Conservation (phyloP, 192 early-diverging fungal genomes). For the Ambispora gerdemannii region DNA sequence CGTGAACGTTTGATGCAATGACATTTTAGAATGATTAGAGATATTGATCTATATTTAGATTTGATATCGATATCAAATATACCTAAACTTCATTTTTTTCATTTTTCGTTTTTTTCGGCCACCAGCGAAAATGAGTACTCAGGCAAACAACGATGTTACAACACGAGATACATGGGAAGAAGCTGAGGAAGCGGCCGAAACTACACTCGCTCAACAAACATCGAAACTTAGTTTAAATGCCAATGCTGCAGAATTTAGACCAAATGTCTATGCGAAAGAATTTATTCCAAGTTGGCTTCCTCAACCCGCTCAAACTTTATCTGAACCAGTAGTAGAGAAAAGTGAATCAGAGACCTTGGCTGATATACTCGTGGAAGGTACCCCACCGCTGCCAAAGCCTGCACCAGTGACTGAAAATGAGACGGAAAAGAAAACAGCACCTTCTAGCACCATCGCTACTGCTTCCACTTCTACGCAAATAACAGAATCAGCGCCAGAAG, state of each 20-base stretch:
- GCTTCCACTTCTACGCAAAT: slow-evolving; percentile 34
- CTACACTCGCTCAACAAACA: slow-evolving; percentile 39
- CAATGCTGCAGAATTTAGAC: slow-evolving; percentile 63
- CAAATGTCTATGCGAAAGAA: slow-evolving; percentile 61
- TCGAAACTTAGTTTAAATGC: slow-evolving; percentile 60
- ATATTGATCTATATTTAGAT: too few relatives aligned
- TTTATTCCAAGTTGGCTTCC: slow-evolving; percentile 70
- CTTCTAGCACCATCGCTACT: slow-evolving; percentile 25
- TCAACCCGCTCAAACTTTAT: slow-evolving; percentile 21
- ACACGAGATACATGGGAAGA: slow-evolving; percentile 32
- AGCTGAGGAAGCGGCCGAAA: slow-evolving; percentile 6
- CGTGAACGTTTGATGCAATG: too few relatives aligned
- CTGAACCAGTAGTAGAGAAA: slow-evolving; percentile 35
- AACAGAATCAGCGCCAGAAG: slow-evolving; percentile 38
- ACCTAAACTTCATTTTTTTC: too few relatives aligned
- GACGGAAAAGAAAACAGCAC: slow-evolving; percentile 27
- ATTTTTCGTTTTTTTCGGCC: too few relatives aligned
- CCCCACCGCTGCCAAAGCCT: slow-evolving; percentile 29
- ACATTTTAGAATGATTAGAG: too few relatives aligned
- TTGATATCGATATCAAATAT: too few relatives aligned
- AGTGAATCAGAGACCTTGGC: slow-evolving; percentile 8
- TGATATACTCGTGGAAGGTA: too few relatives aligned
- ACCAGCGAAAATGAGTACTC: not conserved
- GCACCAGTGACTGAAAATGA: slow-evolving; percentile 31
- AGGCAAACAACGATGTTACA: not conserved